Conservation (phyloP, 2,329 filamentous ascomycete species). For the Pseudocercospora crystallina region DNA sequence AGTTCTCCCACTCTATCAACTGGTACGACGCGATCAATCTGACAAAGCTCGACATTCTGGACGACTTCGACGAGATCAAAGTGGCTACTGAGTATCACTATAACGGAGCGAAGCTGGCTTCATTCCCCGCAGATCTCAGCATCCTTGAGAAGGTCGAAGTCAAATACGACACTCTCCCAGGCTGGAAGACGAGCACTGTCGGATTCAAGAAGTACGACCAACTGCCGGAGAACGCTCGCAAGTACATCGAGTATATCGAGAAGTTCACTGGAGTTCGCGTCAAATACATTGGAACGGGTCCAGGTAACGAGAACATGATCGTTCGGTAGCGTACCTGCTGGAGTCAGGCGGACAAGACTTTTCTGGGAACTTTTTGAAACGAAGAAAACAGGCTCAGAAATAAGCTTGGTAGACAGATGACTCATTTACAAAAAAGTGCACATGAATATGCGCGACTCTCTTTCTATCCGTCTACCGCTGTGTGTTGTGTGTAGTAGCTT, state of each 20-base stretch:
- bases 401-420: constrained; percentile 2
- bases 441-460: too few species aligned
- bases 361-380: too few species aligned
- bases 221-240: constrained; percentile 62
- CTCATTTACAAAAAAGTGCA: too few species aligned
- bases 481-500: too few species aligned
- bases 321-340: constrained; percentile 39
- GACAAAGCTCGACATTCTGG: constrained; percentile 69
- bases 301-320: constrained; percentile 65
- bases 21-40: constrained; percentile 66
- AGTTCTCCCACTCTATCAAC: constrained; percentile 65
- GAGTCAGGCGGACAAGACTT: background rate
- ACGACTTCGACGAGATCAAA: constrained; percentile 73
- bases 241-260: constrained; percentile 69
- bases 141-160: constrained; percentile 61
- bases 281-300: constrained; percentile 67
- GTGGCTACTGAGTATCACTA: constrained; percentile 69
- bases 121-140: constrained; percentile 65
- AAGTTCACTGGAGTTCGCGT: constrained; percentile 62
- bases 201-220: constrained; percentile 60
- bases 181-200: constrained; percentile 67
- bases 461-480: too few species aligned
- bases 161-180: constrained; percentile 66
- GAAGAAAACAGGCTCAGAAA: background rate
- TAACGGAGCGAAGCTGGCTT: constrained; percentile 56